Percentiles rank a stretch among this genome's conserved stretches.
Evolutionary conservation across 164 flowering plant genomes (phyloP).

Genomic region (Nymphaea thermarum): DNA sequence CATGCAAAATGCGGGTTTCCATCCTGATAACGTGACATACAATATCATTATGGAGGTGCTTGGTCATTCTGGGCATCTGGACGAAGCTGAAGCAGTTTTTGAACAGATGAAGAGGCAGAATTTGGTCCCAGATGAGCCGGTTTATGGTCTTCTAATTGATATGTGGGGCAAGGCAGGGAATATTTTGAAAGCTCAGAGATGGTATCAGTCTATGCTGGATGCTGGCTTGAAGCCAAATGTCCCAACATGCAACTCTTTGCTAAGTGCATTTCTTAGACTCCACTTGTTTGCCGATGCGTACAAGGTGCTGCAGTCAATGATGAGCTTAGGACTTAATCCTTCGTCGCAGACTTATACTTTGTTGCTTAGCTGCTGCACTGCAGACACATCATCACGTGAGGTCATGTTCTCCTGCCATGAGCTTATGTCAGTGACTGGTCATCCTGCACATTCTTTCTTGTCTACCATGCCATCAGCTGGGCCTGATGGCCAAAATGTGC

Average conservation of each 20-base stretch:
- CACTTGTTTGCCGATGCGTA: constrained; percentile 62
- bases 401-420: constrained; percentile 63
- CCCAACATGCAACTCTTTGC: constrained; percentile 91
- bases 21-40: constrained; percentile 91
- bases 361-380: constrained; percentile 79
- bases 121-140: constrained; percentile 93
- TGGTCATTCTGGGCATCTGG: constrained; percentile 87
- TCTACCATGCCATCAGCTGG: constrained; percentile 70
- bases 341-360: constrained; percentile 85
- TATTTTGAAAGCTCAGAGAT: constrained; percentile 66
- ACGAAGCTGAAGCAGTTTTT: constrained; percentile 85
- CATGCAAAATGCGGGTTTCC: constrained; percentile 80
- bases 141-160: constrained; percentile 93
- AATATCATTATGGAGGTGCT: constrained; percentile 97
- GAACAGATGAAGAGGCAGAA: constrained; percentile 59
- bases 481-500: constrained; percentile 80
- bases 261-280: constrained; percentile 79
- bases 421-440: constrained; percentile 76
- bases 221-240: constrained; percentile 86
- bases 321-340: constrained; percentile 57
- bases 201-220: constrained; percentile 85
- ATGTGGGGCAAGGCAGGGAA: constrained; percentile 90
- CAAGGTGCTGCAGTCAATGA: constrained; percentile 58
- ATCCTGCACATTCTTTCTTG: constrained; percentile 78
- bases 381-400: constrained; percentile 38